phyloP scores from a whole-genome alignment of 176 grass and related monocot species.

The Oryza officinalis region DNA sequence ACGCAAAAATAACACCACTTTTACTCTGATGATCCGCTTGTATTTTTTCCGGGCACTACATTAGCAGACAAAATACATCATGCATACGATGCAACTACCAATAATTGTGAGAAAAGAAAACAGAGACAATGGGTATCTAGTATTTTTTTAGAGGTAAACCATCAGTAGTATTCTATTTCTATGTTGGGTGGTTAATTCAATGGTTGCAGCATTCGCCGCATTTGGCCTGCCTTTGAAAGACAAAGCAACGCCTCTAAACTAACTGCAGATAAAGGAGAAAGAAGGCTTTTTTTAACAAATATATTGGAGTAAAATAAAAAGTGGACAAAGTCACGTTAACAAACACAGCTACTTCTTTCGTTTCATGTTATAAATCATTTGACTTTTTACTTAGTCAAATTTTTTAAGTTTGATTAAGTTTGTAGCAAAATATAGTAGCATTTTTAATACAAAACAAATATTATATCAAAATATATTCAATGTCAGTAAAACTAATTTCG shows the following conservation, averaged over 20 bases:
- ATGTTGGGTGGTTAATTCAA: not conserved
- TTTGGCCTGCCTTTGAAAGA: not conserved
- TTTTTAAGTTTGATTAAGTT: too few species aligned
- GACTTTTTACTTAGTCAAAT: too few species aligned
- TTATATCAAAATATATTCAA: too few species aligned
- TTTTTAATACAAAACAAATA: too few species aligned
- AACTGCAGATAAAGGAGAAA: too few species aligned
- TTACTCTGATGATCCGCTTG: not conserved
- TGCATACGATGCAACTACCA: not conserved
- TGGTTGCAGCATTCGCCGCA: not conserved
- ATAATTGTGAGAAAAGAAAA: not conserved
- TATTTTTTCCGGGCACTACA: not conserved
- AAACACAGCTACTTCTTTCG: too few species aligned
- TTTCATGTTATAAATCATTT: too few species aligned
- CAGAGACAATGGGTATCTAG: not conserved
- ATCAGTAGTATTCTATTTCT: not conserved
- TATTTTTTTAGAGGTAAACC: not conserved
- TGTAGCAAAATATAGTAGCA: too few species aligned
- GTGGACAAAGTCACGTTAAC: too few species aligned
- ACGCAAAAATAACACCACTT: not conserved
- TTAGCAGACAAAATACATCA: not conserved
- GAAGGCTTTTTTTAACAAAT: too few species aligned
- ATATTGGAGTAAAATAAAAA: too few species aligned
- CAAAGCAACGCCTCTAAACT: not conserved
- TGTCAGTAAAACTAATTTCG: too few species aligned